phyloP scores from a whole-genome alignment of 2,329 filamentous ascomycete species.

The Fusarium lyarnte region DNA sequence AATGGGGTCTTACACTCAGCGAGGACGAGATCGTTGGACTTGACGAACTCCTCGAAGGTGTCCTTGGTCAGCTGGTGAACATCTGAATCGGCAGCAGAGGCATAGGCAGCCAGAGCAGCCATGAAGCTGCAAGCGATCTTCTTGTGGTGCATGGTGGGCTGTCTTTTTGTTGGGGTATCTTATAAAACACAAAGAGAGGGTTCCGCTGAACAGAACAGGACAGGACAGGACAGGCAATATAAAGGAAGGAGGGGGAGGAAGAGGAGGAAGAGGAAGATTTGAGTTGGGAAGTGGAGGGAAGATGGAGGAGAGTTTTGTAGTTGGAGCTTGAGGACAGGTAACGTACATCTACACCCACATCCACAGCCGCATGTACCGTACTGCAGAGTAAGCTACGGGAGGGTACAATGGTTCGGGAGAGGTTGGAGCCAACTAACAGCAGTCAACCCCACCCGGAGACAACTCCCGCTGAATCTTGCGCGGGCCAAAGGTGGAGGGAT shows the following conservation, averaged over 20 bases:
- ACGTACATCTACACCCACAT: slow-evolving; percentile 15
- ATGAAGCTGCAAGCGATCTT: slow-evolving; percentile 64
- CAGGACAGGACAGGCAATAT: slow-evolving; percentile 22
- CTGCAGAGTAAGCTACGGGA: slow-evolving; percentile 1
- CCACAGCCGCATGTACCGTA: background rate
- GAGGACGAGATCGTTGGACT: slow-evolving; percentile 86
- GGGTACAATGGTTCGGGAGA: slow-evolving; percentile 13
- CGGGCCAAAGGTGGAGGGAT: slow-evolving; percentile 16
- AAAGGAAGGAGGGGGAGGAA: slow-evolving; percentile 8
- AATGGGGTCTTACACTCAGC: slow-evolving; percentile 82
- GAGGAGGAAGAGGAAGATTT: slow-evolving; percentile 20
- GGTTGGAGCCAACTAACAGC: slow-evolving; percentile 3
- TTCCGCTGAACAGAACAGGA: slow-evolving; percentile 35
- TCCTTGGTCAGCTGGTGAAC: slow-evolving; percentile 87
- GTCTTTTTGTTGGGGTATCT: slow-evolving; percentile 35
- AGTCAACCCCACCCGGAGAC: slow-evolving; percentile 27
- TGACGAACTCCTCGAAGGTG: slow-evolving; percentile 87
- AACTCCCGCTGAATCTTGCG: slow-evolving; percentile 28
- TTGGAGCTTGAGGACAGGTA: slow-evolving; percentile 40
- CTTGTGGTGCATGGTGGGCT: slow-evolving; percentile 59
- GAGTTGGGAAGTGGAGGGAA: slow-evolving; percentile 29
- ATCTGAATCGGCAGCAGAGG: slow-evolving; percentile 76
- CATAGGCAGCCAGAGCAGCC: slow-evolving; percentile 64
- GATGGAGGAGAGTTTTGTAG: slow-evolving; percentile 51
- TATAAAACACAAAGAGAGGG: slow-evolving; percentile 37